Percentiles rank a stretch among this genome's conserved stretches.
phyloP scores from a whole-genome alignment of 345 rosid species.

The Melaleuca alternifolia region DNA sequence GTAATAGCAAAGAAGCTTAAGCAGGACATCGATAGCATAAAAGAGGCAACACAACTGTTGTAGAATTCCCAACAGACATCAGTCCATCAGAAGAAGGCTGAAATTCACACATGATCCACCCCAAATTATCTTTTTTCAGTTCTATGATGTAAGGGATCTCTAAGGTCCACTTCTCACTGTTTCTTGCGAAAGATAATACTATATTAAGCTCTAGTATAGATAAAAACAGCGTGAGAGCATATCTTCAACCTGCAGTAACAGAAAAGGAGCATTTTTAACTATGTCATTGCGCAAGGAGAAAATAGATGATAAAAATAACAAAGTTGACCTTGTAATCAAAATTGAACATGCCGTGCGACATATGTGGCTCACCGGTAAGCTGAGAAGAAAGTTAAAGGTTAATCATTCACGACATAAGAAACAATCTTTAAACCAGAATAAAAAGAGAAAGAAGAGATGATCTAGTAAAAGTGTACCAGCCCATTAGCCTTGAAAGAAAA shows the following conservation, averaged over 20 bases:
- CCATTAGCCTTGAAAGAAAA: slow-evolving; percentile 75
- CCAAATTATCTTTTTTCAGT: not conserved
- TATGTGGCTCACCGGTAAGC: slow-evolving; percentile 75
- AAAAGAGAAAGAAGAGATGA: not conserved
- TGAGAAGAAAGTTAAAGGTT: slow-evolving; percentile 20
- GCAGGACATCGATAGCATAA: not conserved
- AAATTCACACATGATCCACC: not conserved
- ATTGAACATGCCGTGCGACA: slow-evolving; percentile 80
- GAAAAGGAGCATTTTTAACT: not conserved
- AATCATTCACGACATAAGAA: not conserved
- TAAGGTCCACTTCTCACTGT: not conserved
- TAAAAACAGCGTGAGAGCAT: not conserved
- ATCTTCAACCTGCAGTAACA: not conserved
- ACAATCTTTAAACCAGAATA: not conserved
- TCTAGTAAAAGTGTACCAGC: slow-evolving; percentile 30
- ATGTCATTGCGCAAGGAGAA: not conserved
- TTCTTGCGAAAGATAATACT: not conserved
- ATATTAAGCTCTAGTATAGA: not conserved
- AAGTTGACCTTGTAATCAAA: slow-evolving; percentile 82
- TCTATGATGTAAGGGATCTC: not conserved
- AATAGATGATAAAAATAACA: not conserved
- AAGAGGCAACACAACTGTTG: not conserved
- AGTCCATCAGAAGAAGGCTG: not conserved
- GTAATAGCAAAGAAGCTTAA: not conserved
- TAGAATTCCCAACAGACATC: not conserved